Percentiles rank a stretch among this genome's conserved stretches.
phyloP scores from a whole-genome alignment of 495 filamentous ascomycete species.

The Trichoderma virens region DNA sequence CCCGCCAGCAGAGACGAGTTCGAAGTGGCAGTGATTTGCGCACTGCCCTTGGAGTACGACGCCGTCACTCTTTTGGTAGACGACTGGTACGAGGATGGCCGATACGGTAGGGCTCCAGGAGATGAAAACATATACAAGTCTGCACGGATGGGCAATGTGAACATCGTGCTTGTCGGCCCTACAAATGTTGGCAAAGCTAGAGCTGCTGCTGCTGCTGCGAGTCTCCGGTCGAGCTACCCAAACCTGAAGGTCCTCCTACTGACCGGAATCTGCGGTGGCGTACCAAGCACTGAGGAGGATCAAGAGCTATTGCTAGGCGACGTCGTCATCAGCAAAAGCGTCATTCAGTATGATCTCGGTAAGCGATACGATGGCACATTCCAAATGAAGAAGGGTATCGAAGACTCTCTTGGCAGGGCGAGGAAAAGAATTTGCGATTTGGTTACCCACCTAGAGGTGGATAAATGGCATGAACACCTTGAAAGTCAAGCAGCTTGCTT shows the following conservation, averaged over 20 bases:
- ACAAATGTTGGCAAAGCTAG: slow-evolving; percentile 25
- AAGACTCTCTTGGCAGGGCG: not conserved
- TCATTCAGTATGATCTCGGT: slow-evolving; percentile 21
- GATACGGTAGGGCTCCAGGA: slow-evolving; percentile 16
- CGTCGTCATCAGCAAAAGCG: slow-evolving; percentile 31
- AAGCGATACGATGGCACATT: not conserved
- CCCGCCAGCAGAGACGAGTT: slow-evolving; percentile 14
- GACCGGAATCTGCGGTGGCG: slow-evolving; percentile 26
- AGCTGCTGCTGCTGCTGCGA: slow-evolving; percentile 23
- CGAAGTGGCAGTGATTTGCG: slow-evolving; percentile 30
- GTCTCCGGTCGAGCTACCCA: slow-evolving; percentile 23
- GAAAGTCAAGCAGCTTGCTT: not conserved
- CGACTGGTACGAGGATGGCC: slow-evolving; percentile 21
- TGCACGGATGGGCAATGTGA: slow-evolving; percentile 27
- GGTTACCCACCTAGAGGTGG: not conserved
- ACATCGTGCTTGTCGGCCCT: slow-evolving; percentile 27
- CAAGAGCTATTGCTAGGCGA: slow-evolving; percentile 33
- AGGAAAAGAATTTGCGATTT: not conserved
- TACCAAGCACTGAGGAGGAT: slow-evolving; percentile 14
- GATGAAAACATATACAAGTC: slow-evolving; percentile 29
- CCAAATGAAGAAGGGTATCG: not conserved
- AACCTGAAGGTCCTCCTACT: slow-evolving; percentile 17
- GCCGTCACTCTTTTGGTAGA: slow-evolving; percentile 23
- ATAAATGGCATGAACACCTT: not conserved
- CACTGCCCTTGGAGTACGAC: slow-evolving; percentile 24